Evolutionary conservation across 768 basidiomycete species (phyloP), one percentile per base, ranked within the genome.

Genomic region (Boletellus ananas): DNA sequence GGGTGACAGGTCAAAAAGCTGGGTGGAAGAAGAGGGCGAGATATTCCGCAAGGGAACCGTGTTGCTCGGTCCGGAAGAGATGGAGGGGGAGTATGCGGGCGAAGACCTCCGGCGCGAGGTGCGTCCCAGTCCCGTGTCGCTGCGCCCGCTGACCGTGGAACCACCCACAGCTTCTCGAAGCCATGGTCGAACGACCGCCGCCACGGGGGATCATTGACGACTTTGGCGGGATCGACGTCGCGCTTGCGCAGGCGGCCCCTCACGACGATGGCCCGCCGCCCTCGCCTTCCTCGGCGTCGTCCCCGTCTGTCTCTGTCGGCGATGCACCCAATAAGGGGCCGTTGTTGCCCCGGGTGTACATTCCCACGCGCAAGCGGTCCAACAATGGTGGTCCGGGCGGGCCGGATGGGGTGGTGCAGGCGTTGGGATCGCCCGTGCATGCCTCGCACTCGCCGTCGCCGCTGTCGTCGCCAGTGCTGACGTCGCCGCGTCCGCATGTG

Each of bases 1-100:
- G 6, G 29, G 42, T 16, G 14, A 17, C 44, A 87, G 89, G 42
- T 88, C 87, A 21, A 75, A 83, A 56, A 83, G 77, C 45, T 90
- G 89, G 85, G 87, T 94, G 0, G 89, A 84, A 48, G 96, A 98
- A 65, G 96, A 99, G 65, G 93, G 93, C 0, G 95, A 98, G 69
- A 87, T 98, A 35, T 97, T 97, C 73, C 76, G 94, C 36, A 94
- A 95, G 62, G 93, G 94, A 0, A 82, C 79, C 10, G 85, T 85
- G 4, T 72, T 97, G 17, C 73, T 91, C 9, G 84, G 85, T 1
- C 83, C 82, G 8, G 90, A 87, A 58, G 91, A 94, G 67, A 88
- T 93, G 81, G 92, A 94, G 58, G 85, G 83, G 0, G 92, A 92
- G 59, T 90, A 85, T 60, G 88, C 82, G 14, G 90, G 93, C 0